Evolutionary conservation across 2,329 filamentous ascomycete genomes (phyloP), one percentile per base, ranked within the genome.

Genomic region (Alternaria ethzedia): DNA sequence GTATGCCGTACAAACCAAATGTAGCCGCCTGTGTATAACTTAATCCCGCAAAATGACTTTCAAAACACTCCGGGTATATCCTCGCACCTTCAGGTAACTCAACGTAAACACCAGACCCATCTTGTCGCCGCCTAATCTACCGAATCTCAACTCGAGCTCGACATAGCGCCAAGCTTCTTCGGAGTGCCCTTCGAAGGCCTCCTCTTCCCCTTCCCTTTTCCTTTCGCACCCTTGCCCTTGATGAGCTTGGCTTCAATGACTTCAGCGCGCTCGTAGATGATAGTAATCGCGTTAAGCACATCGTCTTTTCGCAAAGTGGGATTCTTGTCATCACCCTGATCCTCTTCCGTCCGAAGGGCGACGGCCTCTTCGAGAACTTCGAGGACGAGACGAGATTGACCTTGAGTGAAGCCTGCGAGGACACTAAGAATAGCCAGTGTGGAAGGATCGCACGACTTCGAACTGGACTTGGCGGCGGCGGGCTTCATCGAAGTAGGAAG

Each of bases 191-290:
- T 62, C 5, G 26, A 25, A 2, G 55, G 57, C 23, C 54, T 59
- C 56, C 60, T 59, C 30, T 17, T 51, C 25, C 58, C 62, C 47
- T 64, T 63, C 23, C 51, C 58, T 47, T 52, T 61, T 5, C 44
- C 20, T 58, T 61, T 67, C 6, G 21, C 57, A 4, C 51, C 54
- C 54, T 64, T 66, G 6, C 12, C 46, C 41, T 67, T 67, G 12
- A 54, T 64, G 20, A 61, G 28, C 44, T 59, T 67, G 0, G 46
- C 57, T 4, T 54, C 51, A 4, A 69, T 43, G 6, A 62, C 49
- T 13, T 59, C 66, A 4, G 60, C 67, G 0, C 56, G 52, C 36
- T 69, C 67, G 23, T 57, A 69, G 3, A 69, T 45, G 7, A 66
- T 57, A 1, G 15, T 30, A 2, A 69, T 49, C 2, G 67, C 65